A percentile compares a stretch with the other conserved stretches of the same genome.
Conservation (phyloP, 176 grass and related monocot genomes). For the Saccharum spontaneum region DNA sequence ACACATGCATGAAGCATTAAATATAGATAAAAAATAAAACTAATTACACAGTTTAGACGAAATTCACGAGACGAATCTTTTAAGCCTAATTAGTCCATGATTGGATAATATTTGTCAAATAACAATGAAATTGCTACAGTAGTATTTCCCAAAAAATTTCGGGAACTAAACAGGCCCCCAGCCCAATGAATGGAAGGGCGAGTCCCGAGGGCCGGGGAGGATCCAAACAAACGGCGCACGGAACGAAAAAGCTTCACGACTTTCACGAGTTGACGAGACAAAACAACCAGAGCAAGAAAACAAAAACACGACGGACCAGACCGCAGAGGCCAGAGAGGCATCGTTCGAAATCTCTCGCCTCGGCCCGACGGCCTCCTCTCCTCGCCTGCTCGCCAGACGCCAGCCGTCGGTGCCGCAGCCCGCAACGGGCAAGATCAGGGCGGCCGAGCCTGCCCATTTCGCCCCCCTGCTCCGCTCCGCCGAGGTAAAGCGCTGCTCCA, state of each 20-base stretch:
- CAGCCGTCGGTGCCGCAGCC: neutral
- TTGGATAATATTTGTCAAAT: too few relatives aligned
- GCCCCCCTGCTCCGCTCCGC: neutral
- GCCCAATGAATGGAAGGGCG: too few relatives aligned
- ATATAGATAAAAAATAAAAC: too few relatives aligned
- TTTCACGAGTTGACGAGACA: slow-evolving; percentile 20
- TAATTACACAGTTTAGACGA: too few relatives aligned
- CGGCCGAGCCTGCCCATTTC: slow-evolving; percentile 18
- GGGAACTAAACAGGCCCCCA: too few relatives aligned
- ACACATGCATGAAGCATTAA: too few relatives aligned
- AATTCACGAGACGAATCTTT: too few relatives aligned
- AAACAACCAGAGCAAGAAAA: slow-evolving; percentile 34
- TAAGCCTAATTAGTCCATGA: too few relatives aligned
- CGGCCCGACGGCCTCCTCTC: too few relatives aligned
- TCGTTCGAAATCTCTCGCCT: slow-evolving; percentile 70
- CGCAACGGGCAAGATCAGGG: slow-evolving; percentile 12
- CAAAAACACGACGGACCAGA: slow-evolving; percentile 20
- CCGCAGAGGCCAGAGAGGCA: neutral
- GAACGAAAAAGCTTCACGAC: neutral
- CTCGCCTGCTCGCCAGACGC: neutral
- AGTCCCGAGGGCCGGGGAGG: neutral
- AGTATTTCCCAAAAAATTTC: too few relatives aligned
- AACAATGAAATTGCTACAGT: too few relatives aligned
- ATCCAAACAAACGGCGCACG: slow-evolving; percentile 10
- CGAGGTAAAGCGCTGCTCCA: slow-evolving; percentile 25